A percentile compares a stretch with the other conserved stretches of the same genome.
These are phyloP conservation scores for Sphaerulina vaccinii DNA, from an alignment of 2,329 filamentous ascomycete genomes.

Conservation along the genomic window DNA sequence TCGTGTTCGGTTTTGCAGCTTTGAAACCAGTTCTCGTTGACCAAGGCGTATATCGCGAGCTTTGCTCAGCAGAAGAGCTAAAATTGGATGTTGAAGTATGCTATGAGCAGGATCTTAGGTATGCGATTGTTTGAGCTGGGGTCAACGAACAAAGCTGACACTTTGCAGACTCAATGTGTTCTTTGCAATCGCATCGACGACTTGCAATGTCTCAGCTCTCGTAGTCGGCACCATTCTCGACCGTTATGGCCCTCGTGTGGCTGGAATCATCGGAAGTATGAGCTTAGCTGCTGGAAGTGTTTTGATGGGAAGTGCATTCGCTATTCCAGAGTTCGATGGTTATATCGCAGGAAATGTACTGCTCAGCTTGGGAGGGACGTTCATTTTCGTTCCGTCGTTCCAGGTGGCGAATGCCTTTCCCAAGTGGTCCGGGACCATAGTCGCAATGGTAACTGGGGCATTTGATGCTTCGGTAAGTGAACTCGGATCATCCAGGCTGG, in stretches of 20 bases:
- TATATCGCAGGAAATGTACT: constrained; percentile 51
- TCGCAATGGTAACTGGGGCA: constrained; percentile 50
- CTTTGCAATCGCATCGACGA: constrained; percentile 87
- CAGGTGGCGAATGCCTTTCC: constrained; percentile 53
- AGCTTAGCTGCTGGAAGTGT: constrained; percentile 67
- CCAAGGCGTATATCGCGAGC: constrained; percentile 67
- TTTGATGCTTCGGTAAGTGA: constrained; percentile 46
- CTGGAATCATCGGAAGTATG: constrained; percentile 67
- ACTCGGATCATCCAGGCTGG: not conserved
- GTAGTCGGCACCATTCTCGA: constrained; percentile 84
- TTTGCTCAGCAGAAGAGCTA: constrained; percentile 57
- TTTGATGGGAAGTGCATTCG: constrained; percentile 66
- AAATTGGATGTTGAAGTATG: constrained; percentile 52
- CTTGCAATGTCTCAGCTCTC: constrained; percentile 80
- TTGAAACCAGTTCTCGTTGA: constrained; percentile 75
- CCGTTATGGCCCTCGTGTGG: constrained; percentile 73
- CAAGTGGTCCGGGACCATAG: constrained; percentile 48
- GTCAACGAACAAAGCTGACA: constrained; percentile 1
- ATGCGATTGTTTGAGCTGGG: not conserved
- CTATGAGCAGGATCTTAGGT: constrained; percentile 56
- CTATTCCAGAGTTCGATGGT: constrained; percentile 67
- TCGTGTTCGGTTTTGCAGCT: constrained; percentile 82
- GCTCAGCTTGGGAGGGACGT: constrained; percentile 50
- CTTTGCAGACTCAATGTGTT: constrained; percentile 69
- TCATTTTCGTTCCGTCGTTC: constrained; percentile 53